Base-by-base conservation (phyloP, 1,284 basidiomycete genomes). In the Cystobasidium sp. region DNA sequence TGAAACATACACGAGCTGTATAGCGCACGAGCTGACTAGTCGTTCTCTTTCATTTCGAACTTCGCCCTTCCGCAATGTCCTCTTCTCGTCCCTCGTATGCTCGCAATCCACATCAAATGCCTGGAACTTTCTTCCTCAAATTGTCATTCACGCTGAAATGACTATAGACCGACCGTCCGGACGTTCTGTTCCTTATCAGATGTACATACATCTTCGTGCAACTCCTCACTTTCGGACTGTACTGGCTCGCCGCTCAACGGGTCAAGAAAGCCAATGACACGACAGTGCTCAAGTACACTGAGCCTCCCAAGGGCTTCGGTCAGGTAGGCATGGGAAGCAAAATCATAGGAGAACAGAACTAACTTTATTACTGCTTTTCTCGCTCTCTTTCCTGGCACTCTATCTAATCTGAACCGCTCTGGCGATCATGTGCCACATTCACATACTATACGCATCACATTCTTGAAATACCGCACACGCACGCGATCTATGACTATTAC, bases 211-310 rank as follows among this genome's bases (percentile, higher is more conserved):
- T 93, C 71, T 82, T 86, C 43, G 88, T 89, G 18, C 94, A 94
- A 83, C 80, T 88, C 73, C 77, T 91, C 80, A 87, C 90, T 53
- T 84, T 95, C 47, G 88, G 84, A 37, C 82, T 87, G 46, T 95
- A 93, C 85, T 94, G 92, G 85, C 91, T 87, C 61, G 47, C 31
- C 44, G 43, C 49, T 20, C 41, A 31, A 12, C 79, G 94, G 92
- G 89, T 97, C 84, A 94, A 93, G 86, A 85, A 87, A 80, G 95
- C 94, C 87, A 98, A 98, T 82, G 96, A 98, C 84, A 87, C 92
- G 82, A 94, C 93, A 2, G 92, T 97, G 47, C 86, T 98, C 80
- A 98, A 97, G 87, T 98, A 96, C 80, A 84, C 85, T 66, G 84
- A 86, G 78, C 85, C 86, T 20, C 83, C 82, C 43, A 77, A 82